Percentiles rank a stretch among this genome's conserved stretches.
Evolutionary conservation across 2,329 filamentous ascomycete species (phyloP).

Genomic region (Microdochium trichocladiopsis): DNA sequence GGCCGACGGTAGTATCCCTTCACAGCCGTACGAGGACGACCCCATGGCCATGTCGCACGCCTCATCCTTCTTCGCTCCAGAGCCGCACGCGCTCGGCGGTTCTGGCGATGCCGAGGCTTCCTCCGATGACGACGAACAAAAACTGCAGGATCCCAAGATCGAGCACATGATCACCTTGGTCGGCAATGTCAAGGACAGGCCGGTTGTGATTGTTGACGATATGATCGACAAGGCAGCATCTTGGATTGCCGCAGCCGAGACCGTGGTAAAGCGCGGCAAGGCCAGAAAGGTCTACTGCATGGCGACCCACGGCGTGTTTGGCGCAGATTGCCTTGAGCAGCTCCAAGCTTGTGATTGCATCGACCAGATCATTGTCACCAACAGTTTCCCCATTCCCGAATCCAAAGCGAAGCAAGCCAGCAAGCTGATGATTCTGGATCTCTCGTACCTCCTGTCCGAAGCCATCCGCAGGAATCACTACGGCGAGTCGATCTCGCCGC

Average conservation of each 20-base stretch:
- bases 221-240: constrained; percentile 98
- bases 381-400: constrained; percentile 86
- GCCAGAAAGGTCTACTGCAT: constrained; percentile 97
- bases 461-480: constrained; percentile 95
- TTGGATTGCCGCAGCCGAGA: constrained; percentile 96
- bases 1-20: constrained; percentile 50
- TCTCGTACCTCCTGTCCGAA: constrained; percentile 82
- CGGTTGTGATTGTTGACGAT: constrained; percentile 93
- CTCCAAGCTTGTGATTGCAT: constrained; percentile 91
- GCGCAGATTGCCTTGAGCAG: constrained; percentile 80
- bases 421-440: constrained; percentile 85
- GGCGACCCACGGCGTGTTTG: constrained; percentile 93
- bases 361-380: constrained; percentile 89
- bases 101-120: constrained; percentile 76
- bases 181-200: constrained; percentile 80
- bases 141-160: constrained; percentile 69
- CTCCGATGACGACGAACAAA: constrained; percentile 89
- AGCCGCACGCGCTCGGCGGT: constrained; percentile 69
- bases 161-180: constrained; percentile 98
- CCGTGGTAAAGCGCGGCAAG: constrained; percentile 84
- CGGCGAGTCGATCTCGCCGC: constrained; percentile 69
- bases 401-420: constrained; percentile 62
- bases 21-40: constrained; percentile 52
- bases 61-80: constrained; percentile 71
- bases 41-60: constrained; percentile 74